Conservation (phyloP, 2,329 filamentous ascomycete species). For the Penicillium occitanis region DNA sequence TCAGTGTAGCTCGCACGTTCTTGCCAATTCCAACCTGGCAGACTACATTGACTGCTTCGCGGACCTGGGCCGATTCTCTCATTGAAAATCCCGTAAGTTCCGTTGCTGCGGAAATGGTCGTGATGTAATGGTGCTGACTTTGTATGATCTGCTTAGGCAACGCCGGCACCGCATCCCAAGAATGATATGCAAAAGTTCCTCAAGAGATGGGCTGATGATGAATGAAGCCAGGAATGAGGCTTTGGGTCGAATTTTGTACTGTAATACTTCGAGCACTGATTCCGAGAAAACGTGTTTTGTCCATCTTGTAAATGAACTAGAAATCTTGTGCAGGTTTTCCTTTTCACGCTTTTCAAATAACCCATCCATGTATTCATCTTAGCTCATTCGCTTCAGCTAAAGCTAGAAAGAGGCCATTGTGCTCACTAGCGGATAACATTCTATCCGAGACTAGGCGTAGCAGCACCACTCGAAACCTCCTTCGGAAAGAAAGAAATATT, state of each 20-base stretch:
- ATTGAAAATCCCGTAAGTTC: conserved; percentile 60
- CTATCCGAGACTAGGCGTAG: conserved; percentile 28
- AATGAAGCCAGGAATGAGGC: neutral
- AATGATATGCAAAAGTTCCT: conserved; percentile 59
- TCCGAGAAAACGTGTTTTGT: neutral
- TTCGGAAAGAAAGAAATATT: conserved; percentile 73
- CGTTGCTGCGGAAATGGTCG: neutral
- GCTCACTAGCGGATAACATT: neutral
- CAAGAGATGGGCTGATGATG: conserved; percentile 57
- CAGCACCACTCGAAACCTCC: conserved; percentile 24
- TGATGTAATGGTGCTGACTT: neutral
- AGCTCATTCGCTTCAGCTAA: neutral
- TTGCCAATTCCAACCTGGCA: conserved; percentile 48
- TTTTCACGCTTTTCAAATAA: neutral
- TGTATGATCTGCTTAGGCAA: conserved; percentile 44
- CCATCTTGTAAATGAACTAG: conserved; percentile 1
- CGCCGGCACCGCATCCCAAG: conserved; percentile 53
- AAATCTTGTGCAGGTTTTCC: neutral
- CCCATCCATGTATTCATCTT: neutral
- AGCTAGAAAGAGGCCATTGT: neutral
- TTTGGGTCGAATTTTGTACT: neutral
- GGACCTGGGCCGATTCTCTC: conserved; percentile 53
- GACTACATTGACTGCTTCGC: conserved; percentile 53
- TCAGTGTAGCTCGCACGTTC: conserved; percentile 52
- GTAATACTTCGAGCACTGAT: neutral